phyloP scores from a whole-genome alignment of 345 rosid species.

The Acer yangbiense region DNA sequence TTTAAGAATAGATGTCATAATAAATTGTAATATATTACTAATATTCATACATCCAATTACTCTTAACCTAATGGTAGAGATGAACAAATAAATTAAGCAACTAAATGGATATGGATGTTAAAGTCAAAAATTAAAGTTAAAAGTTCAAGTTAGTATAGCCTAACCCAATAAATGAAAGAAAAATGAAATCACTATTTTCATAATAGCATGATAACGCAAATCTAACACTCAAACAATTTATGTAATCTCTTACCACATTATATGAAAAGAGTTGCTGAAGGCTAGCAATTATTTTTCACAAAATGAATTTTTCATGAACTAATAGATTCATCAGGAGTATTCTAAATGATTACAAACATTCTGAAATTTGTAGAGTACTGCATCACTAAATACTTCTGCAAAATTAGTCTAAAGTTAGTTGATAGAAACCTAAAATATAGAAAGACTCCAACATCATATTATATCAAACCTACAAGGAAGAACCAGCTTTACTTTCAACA shows the following conservation, averaged over 20 bases:
- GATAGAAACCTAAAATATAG: neutral
- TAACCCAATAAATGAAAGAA: neutral
- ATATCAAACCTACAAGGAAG: neutral
- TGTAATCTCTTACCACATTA: neutral
- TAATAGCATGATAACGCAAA: neutral
- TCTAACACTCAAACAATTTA: neutral
- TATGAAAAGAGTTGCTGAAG: neutral
- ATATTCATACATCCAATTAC: neutral
- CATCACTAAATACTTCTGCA: neutral
- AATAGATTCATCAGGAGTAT: slow-evolving; percentile 4
- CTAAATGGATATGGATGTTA: neutral
- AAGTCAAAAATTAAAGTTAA: neutral
- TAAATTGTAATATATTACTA: neutral
- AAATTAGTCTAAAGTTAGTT: neutral
- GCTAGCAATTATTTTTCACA: neutral
- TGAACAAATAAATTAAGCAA: neutral
- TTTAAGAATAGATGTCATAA: neutral
- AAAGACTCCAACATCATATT: neutral
- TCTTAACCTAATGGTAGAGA: neutral
- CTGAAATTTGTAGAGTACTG: neutral
- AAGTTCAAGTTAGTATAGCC: too few relatives aligned
- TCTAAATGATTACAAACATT: neutral
- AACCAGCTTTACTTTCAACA: neutral
- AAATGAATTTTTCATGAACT: neutral
- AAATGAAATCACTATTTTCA: neutral